Evolutionary conservation across 768 basidiomycete genomes (phyloP).

Genomic region (Tephrocybe sp.): DNA sequence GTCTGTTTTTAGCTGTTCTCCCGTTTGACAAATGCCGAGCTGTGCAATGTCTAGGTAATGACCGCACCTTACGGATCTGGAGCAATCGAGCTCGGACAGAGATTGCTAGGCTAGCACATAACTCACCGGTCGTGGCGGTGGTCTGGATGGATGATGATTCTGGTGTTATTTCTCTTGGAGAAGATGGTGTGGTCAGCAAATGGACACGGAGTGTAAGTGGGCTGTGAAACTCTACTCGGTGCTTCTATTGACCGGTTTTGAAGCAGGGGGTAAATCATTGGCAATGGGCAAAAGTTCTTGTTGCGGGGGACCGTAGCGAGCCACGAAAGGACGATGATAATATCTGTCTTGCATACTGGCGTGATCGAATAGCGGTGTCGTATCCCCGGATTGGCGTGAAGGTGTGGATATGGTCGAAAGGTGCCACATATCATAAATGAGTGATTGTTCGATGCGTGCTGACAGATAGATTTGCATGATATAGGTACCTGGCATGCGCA

Average conservation of each 20-base stretch:
- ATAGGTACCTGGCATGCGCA: conserved; percentile 64
- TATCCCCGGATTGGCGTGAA: conserved; percentile 58
- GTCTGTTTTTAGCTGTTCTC: conserved; percentile 21
- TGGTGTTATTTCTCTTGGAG: conserved; percentile 55
- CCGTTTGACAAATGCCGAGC: neutral
- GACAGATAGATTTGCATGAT: conserved; percentile 3
- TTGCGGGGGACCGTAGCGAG: conserved; percentile 41
- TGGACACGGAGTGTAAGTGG: conserved; percentile 60
- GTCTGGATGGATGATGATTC: conserved; percentile 60
- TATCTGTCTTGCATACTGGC: conserved; percentile 51
- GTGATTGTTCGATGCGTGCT: conserved; percentile 1
- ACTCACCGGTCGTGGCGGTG: conserved; percentile 43
- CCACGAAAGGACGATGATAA: conserved; percentile 32
- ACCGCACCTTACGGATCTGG: conserved; percentile 66
- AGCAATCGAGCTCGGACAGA: conserved; percentile 45
- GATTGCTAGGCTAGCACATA: conserved; percentile 54
- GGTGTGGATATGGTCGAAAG: conserved; percentile 62
- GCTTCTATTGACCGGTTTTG: neutral
- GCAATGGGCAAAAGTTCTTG: conserved; percentile 54
- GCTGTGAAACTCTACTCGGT: conserved; percentile 9
- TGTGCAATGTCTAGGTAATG: conserved; percentile 39
- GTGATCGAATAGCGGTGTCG: conserved; percentile 61
- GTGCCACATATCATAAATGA: conserved; percentile 26
- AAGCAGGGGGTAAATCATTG: conserved; percentile 48
- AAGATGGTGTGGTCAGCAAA: conserved; percentile 55